Evolutionary conservation across 1,284 basidiomycete species (phyloP).

Genomic region (Puccinia triticina): DNA sequence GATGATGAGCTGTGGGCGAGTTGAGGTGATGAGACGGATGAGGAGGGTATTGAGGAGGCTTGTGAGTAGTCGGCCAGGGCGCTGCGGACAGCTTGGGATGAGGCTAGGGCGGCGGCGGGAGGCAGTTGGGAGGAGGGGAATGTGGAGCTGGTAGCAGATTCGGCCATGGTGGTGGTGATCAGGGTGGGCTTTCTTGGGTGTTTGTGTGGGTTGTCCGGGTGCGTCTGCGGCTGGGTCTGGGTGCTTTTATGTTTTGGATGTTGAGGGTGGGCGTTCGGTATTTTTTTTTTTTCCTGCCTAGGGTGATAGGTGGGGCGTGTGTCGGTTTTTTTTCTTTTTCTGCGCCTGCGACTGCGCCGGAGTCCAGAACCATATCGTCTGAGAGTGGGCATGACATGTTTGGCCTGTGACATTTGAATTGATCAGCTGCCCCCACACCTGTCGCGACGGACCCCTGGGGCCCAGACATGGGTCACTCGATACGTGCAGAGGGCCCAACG

Average conservation of each 20-base stretch:
- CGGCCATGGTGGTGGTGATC: conserved; percentile 16
- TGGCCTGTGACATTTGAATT: not conserved
- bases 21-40: conserved; percentile 41
- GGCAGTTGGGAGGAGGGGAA: conserved; percentile 40
- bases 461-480: too few species aligned
- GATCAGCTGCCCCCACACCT: too few species aligned
- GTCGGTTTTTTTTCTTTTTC: not conserved
- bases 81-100: conserved; percentile 32
- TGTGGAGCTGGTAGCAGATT: conserved; percentile 23
- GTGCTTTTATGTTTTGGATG: not conserved
- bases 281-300: not conserved
- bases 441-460: too few species aligned
- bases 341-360: not conserved
- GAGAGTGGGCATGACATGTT: not conserved
- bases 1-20: conserved; percentile 37
- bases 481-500: too few species aligned
- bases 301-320: too few species aligned
- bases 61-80: conserved; percentile 38
- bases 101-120: conserved; percentile 25
- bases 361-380: not conserved
- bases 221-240: not conserved
- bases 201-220: not conserved
- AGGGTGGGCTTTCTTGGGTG: not conserved
- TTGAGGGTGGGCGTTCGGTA: not conserved
- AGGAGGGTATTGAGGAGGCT: conserved; percentile 41